Percentiles rank a stretch among this genome's conserved stretches.
These are phyloP conservation scores for Aspergillus bertholletiae DNA, from an alignment of 495 filamentous ascomycete genomes.

Conservation along the genomic window DNA sequence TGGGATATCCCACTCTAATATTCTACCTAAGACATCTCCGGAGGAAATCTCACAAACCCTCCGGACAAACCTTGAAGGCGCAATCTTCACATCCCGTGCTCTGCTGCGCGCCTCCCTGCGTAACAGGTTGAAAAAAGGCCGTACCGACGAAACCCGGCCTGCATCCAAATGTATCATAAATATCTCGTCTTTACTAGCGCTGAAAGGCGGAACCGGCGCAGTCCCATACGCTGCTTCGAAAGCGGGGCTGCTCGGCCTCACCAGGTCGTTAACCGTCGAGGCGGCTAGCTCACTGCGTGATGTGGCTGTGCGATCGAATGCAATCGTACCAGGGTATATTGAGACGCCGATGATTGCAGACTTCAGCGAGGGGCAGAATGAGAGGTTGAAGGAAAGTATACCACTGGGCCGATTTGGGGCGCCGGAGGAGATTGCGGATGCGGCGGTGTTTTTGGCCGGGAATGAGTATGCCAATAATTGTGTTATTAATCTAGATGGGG, in stretches of 20 bases:
- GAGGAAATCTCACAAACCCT: conserved; percentile 48
- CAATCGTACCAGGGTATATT: conserved; percentile 81
- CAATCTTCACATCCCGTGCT: conserved; percentile 60
- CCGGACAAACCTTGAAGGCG: conserved; percentile 66
- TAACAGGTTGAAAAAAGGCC: conserved; percentile 27
- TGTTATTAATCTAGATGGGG: conserved; percentile 82
- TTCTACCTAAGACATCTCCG: conserved; percentile 47
- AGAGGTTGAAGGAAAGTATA: conserved; percentile 44
- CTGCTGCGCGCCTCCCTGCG: conserved; percentile 47
- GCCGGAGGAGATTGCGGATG: conserved; percentile 72
- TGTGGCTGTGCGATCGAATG: conserved; percentile 66
- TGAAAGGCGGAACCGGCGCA: conserved; percentile 60
- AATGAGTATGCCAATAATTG: conserved; percentile 83
- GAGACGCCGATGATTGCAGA: conserved; percentile 69
- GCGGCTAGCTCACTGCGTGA: conserved; percentile 33
- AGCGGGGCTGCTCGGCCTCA: conserved; percentile 74
- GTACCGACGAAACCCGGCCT: not conserved
- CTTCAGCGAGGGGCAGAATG: conserved; percentile 31
- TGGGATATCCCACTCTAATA: conserved; percentile 57
- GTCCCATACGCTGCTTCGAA: conserved; percentile 77
- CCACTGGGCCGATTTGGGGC: conserved; percentile 69
- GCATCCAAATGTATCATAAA: conserved; percentile 69
- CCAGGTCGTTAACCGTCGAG: conserved; percentile 65
- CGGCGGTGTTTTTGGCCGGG: conserved; percentile 70
- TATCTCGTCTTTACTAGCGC: conserved; percentile 66